Conservation (phyloP, 768 basidiomycete species). For the Naganishia friedmannii region DNA sequence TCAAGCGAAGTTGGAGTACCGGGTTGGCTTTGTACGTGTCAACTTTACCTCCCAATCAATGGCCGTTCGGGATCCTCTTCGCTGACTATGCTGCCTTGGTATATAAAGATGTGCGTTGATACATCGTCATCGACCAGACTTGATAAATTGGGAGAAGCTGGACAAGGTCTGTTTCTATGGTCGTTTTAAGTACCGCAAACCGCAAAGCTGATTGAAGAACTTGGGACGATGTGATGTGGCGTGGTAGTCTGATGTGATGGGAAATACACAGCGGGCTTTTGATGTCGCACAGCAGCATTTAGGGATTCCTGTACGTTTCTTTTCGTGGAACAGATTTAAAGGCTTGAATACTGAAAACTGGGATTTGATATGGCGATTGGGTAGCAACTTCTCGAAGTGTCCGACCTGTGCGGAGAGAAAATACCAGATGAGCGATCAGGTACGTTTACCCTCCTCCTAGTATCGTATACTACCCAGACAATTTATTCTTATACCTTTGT, state of each 20-base stretch:
- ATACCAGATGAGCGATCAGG: conserved; percentile 84
- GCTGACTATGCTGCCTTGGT: not conserved
- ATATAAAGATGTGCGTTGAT: conserved; percentile 82
- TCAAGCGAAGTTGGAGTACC: conserved; percentile 87
- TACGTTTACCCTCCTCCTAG: not conserved
- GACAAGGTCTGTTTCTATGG: conserved; percentile 61
- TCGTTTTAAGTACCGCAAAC: too few species aligned
- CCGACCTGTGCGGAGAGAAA: conserved; percentile 78
- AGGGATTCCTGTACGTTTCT: conserved; percentile 75
- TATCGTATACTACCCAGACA: too few species aligned
- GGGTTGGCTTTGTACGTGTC: conserved; percentile 87
- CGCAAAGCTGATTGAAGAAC: too few species aligned
- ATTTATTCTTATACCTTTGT: not conserved
- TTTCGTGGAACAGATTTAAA: not conserved
- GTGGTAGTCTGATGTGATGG: conserved; percentile 61
- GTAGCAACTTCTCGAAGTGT: conserved; percentile 91
- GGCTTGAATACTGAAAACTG: too few species aligned
- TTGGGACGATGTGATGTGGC: conserved; percentile 53
- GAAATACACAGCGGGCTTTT: conserved; percentile 84
- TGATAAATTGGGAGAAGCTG: conserved; percentile 81
- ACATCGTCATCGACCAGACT: conserved; percentile 92
- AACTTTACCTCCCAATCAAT: too few species aligned
- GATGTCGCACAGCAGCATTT: conserved; percentile 80
- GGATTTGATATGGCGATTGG: too few species aligned
- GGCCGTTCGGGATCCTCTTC: too few species aligned